Percentiles rank a stretch among this genome's conserved stretches.
phyloP scores from a whole-genome alignment of 371 early-diverging fungal species.

The Syncephalastrum monosporum region DNA sequence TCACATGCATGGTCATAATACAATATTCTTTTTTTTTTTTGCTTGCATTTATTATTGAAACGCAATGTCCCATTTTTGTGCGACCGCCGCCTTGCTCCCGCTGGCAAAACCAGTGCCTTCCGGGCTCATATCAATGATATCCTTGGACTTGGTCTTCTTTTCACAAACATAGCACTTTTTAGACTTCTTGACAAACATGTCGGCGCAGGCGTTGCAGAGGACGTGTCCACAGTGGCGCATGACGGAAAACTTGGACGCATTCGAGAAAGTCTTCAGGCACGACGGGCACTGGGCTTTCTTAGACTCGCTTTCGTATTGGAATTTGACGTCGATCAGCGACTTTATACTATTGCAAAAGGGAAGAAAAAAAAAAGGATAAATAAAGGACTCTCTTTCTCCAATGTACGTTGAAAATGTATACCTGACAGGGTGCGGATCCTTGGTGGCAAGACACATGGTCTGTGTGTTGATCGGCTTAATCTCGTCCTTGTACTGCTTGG shows the following conservation, averaged over 20 bases:
- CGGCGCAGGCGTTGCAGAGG: slow-evolving; percentile 75
- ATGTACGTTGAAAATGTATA: slow-evolving; percentile 18
- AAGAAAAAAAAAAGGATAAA: neutral
- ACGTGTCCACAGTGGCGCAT: slow-evolving; percentile 87
- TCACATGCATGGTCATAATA: no score
- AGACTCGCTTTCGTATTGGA: slow-evolving; percentile 49
- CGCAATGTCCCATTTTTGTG: slow-evolving; percentile 72
- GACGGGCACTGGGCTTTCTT: slow-evolving; percentile 71
- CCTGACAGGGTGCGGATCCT: slow-evolving; percentile 68
- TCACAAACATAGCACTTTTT: slow-evolving; percentile 85
- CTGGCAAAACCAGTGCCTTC: slow-evolving; percentile 90
- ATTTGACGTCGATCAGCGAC: slow-evolving; percentile 71
- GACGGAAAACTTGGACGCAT: slow-evolving; percentile 74
- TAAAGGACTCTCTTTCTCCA: neutral
- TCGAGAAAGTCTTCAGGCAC: slow-evolving; percentile 80
- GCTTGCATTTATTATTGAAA: slow-evolving; percentile 57
- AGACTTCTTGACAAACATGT: slow-evolving; percentile 74
- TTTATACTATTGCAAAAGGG: slow-evolving; percentile 58
- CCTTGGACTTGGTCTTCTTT: slow-evolving; percentile 63
- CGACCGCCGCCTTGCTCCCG: slow-evolving; percentile 76
- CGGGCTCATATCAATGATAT: slow-evolving; percentile 70
- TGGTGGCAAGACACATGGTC: slow-evolving; percentile 69
- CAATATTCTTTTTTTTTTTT: no score
- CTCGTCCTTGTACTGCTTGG: slow-evolving; percentile 50
- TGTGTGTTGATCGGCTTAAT: slow-evolving; percentile 52